Conservation (phyloP, 805 yeast species). For the Candida silvatica region DNA sequence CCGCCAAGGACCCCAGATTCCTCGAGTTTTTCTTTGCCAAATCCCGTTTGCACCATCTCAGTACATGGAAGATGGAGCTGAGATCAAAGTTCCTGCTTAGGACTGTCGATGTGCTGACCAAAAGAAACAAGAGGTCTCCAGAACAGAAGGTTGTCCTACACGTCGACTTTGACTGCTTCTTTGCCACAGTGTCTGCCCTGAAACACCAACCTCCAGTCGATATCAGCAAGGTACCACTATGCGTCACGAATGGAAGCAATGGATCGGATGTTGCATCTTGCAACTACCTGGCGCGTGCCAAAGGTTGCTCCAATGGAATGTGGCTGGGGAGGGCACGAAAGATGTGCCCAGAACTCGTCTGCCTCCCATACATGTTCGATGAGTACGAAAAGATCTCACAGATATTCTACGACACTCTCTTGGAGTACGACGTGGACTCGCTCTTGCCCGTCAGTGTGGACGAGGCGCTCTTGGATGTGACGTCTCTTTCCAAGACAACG, state of each 20-base stretch:
- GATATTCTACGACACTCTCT: constrained; percentile 52
- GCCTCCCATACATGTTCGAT: constrained; percentile 66
- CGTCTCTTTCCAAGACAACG: constrained; percentile 13
- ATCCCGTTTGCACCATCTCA: constrained; percentile 82
- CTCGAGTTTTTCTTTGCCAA: constrained; percentile 62
- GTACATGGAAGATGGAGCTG: constrained; percentile 77
- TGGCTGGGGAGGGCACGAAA: constrained; percentile 66
- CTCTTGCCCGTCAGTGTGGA: constrained; percentile 85
- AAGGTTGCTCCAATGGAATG: constrained; percentile 82
- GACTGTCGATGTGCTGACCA: constrained; percentile 26
- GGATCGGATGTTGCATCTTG: constrained; percentile 86
- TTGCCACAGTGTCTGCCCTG: constrained; percentile 76
- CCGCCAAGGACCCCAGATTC: constrained; percentile 74
- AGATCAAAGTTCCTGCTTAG: constrained; percentile 47
- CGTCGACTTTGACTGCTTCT: constrained; percentile 90
- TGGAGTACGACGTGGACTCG: constrained; percentile 33
- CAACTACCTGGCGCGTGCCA: constrained; percentile 76
- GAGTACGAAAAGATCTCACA: constrained; percentile 61
- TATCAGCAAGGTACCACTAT: constrained; percentile 43
- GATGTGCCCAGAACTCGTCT: constrained; percentile 52
- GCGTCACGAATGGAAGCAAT: constrained; percentile 51
- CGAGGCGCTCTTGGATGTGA: constrained; percentile 75
- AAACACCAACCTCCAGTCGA: constrained; percentile 41
- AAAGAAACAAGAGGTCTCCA: constrained; percentile 3
- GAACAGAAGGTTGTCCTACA: constrained; percentile 44